Evolutionary conservation across 305 asterid genomes (phyloP), one percentile per base, ranked within the genome.

Genomic region (Plantago lanceolata): DNA sequence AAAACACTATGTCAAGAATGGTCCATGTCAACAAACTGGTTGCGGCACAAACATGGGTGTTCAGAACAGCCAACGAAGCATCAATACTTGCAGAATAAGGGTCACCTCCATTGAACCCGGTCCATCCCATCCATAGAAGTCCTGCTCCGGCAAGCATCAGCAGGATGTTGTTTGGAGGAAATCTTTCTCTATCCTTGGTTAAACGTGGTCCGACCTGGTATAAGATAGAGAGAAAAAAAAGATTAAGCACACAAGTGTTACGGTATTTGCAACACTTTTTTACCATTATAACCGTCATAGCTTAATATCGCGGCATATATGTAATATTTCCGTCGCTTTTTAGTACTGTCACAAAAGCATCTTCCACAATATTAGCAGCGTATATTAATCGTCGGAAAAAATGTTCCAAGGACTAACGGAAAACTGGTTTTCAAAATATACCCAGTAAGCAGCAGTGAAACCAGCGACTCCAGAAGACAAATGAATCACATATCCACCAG

Each of bases 31-130:
- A 65, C 65, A 85, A 73, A 66, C 92, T 85, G 1, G 92, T 78
- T n/a, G 88, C 88, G 31, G 86, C 71, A 13, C 86, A 81, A 0
- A 82, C 78, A 54, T 85, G 88, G 12, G 92, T 85, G 78, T 85
- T 85, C 2, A 85, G 48, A 52, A 85, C 81, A 3, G 88, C 92
- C 70, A 85, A 67, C 7, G 88, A 73, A 6, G 92, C 86, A 66
- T 78, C 85, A 2, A 67, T 47, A 37, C 48, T 78, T 17, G 82
- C 88, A 5, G 80, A 81, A 24, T 80, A 85, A 16, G 92, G 92
- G 65, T 80, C 92, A 16, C 92, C 92, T 0, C 92, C 92, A 17
- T 85, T 85, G 79, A 85, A 85, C 15, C 86, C 88, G 0, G 86
- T 76, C 86, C 91, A 82, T 1, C 91, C 88, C 84, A 82, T 82